phyloP scores from a whole-genome alignment of 495 filamentous ascomycete species.

The Penicillium verhagenii region DNA sequence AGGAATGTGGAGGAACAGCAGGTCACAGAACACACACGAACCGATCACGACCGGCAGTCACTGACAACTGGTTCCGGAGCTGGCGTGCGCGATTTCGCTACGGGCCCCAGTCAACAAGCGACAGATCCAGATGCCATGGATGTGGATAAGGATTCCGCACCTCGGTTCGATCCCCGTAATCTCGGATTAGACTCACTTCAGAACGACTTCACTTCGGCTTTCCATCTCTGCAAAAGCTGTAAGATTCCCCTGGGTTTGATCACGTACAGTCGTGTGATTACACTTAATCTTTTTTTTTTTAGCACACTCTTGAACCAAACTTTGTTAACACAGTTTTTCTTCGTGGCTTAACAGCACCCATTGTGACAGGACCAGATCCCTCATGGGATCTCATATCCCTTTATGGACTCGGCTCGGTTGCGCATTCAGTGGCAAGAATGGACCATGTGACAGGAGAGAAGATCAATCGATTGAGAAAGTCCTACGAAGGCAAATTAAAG shows the following conservation, averaged over 20 bases:
- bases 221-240: conserved; percentile 53
- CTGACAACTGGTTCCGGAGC: conserved; percentile 11
- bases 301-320: conserved; percentile 31
- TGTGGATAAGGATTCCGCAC: conserved; percentile 30
- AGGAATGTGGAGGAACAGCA: conserved; percentile 22
- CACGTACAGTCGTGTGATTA: conserved; percentile 28
- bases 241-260: conserved; percentile 43
- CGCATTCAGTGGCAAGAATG: conserved; percentile 61
- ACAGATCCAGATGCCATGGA: conserved; percentile 40
- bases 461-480: conserved; percentile 71
- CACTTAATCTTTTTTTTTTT: conserved; percentile 25
- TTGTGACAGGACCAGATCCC: conserved; percentile 55
- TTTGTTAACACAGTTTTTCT: conserved; percentile 46
- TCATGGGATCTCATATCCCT: conserved; percentile 62
- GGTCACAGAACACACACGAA: conserved; percentile 32
- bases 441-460: conserved; percentile 68
- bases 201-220: conserved; percentile 46
- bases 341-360: conserved; percentile 38
- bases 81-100: conserved; percentile 30
- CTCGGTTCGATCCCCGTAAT: conserved; percentile 18
- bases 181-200: conserved; percentile 45
- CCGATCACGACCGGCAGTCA: conserved; percentile 38
- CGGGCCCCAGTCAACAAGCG: neutral
- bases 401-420: conserved; percentile 59
- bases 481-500: conserved; percentile 71